These are phyloP conservation scores for Acanthamoeba divionensis DNA, from an alignment of 208 protist species.

Conservation along the genomic window DNA sequence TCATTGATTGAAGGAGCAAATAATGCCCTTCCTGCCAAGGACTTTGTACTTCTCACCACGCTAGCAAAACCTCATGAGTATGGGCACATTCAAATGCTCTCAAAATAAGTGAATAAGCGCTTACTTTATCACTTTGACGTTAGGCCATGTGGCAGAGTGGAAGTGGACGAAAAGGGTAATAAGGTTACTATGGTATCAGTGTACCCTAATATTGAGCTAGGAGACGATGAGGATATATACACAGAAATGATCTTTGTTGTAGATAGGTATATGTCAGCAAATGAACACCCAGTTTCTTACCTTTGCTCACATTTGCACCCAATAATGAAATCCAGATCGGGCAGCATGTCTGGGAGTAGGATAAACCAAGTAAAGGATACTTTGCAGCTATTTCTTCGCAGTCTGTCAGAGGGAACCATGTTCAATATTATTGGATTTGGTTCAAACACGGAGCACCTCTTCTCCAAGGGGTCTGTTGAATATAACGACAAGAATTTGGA, in stretches of 20 bases:
- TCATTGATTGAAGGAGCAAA: too few species aligned
- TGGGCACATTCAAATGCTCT: background rate
- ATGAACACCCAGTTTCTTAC: too few species aligned
- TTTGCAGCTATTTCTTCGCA: conserved; percentile 57
- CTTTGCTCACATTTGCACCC: too few species aligned
- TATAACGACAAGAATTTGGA: conserved; percentile 53
- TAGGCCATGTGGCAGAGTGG: conserved; percentile 7
- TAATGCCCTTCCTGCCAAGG: background rate
- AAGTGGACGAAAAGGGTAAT: conserved; percentile 36
- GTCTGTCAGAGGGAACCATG: conserved; percentile 18
- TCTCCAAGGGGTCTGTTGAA: background rate
- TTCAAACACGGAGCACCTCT: conserved; percentile 10
- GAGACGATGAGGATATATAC: conserved; percentile 51
- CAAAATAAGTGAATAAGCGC: background rate
- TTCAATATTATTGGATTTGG: conserved; percentile 65
- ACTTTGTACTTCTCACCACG: conserved; percentile 35
- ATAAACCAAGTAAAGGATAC: conserved; percentile 54
- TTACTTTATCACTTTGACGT: background rate
- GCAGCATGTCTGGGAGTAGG: conserved; percentile 50
- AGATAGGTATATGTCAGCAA: background rate
- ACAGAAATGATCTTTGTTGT: conserved; percentile 60
- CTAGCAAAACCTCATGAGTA: conserved; percentile 28
- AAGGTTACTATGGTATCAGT: conserved; percentile 44
- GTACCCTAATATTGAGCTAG: conserved; percentile 49
- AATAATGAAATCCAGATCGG: background rate